Conservation (phyloP, 192 early-diverging fungal genomes). For the Linnemannia elongata region DNA sequence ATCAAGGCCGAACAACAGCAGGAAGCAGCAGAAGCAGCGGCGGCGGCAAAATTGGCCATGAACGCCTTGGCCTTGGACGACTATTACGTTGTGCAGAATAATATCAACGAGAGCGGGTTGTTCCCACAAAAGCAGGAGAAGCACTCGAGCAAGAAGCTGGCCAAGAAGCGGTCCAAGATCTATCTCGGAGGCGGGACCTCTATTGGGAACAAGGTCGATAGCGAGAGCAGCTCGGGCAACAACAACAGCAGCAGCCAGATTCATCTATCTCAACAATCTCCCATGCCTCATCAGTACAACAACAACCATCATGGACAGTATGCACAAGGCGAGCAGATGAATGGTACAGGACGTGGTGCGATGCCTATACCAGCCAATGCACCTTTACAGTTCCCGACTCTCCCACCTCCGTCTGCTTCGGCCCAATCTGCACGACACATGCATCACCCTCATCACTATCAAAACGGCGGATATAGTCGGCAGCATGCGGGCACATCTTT, state of each 20-base stretch:
- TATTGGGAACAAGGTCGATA: constrained; percentile 16
- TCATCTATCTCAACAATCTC: constrained; percentile 22
- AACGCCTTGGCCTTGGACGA: constrained; percentile 15
- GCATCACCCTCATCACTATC: constrained; percentile 12
- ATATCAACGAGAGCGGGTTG: not conserved
- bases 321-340: constrained; percentile 1
- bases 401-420: constrained; percentile 40
- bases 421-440: constrained; percentile 27
- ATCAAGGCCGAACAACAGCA: constrained; percentile 38
- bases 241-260: constrained; percentile 38
- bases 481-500: not conserved
- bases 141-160: constrained; percentile 9
- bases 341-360: not conserved
- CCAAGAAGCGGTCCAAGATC: constrained; percentile 36
- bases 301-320: constrained; percentile 10
- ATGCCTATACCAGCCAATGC: not conserved
- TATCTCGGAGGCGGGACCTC: constrained; percentile 12
- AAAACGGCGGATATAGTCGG: constrained; percentile 4
- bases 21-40: constrained; percentile 20
- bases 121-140: constrained; percentile 17
- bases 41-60: constrained; percentile 36
- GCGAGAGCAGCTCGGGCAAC: constrained; percentile 33
- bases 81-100: not conserved
- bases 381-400: constrained; percentile 32
- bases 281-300: not conserved